These are phyloP conservation scores for Populus hybrid DNA, from an alignment of 441 rosid species.

Conservation along the genomic window DNA sequence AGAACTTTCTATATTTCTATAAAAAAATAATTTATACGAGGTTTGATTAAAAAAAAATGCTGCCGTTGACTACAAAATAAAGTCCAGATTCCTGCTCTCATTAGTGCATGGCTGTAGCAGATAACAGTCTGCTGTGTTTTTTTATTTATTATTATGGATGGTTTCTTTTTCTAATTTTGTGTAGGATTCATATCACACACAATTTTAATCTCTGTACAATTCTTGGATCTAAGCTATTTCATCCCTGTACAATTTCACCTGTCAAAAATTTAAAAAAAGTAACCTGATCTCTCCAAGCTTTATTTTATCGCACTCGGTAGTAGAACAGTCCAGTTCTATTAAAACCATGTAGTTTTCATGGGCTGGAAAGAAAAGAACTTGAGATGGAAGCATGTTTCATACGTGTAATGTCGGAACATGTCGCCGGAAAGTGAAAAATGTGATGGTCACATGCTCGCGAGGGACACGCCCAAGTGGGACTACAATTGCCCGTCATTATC, in stretches of 20 bases:
- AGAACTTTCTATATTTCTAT: background rate
- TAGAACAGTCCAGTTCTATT: background rate
- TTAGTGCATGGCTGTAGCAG: background rate
- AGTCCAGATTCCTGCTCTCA: background rate
- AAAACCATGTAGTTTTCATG: background rate
- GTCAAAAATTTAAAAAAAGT: background rate
- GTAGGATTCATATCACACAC: background rate
- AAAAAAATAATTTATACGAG: background rate
- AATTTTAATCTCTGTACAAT: background rate
- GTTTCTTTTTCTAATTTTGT: too few species aligned
- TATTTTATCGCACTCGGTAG: background rate
- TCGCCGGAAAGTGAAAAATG: slow-evolving; percentile 28
- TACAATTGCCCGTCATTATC: slow-evolving; percentile 9
- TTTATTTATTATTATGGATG: too few species aligned
- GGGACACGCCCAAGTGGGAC: slow-evolving; percentile 24
- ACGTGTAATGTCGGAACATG: slow-evolving; percentile 39
- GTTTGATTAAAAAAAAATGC: background rate
- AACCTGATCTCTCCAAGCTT: background rate
- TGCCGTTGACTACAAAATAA: background rate
- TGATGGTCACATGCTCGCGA: slow-evolving; percentile 26
- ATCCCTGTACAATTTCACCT: background rate
- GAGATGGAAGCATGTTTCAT: slow-evolving; percentile 17
- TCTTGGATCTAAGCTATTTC: background rate
- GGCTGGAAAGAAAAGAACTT: slow-evolving; percentile 16
- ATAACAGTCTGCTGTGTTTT: too few species aligned